These are phyloP conservation scores for Lipomyces chichibuensis DNA, from an alignment of 805 yeast genomes.

Conservation along the genomic window DNA sequence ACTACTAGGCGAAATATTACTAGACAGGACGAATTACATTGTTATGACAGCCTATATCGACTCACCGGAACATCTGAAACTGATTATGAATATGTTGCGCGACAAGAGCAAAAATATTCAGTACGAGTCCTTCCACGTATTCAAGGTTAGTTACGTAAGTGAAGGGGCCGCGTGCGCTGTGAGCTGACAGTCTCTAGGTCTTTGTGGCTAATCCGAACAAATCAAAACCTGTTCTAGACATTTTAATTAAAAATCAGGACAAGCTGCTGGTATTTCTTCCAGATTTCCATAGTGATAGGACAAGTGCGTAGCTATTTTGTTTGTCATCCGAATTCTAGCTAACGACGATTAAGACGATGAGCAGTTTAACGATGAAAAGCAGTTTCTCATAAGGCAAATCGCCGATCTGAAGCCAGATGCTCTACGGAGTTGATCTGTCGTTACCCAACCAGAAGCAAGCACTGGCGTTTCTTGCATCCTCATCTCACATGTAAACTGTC, in stretches of 20 bases:
- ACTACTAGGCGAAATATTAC: slow-evolving; percentile 69
- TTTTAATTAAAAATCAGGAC: slow-evolving; percentile 78
- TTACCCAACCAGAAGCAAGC: not conserved
- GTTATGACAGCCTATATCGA: slow-evolving; percentile 78
- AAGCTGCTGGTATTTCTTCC: slow-evolving; percentile 71
- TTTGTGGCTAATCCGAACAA: slow-evolving; percentile 96
- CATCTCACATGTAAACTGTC: not conserved
- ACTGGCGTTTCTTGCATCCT: not conserved
- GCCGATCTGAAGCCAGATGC: slow-evolving; percentile 42
- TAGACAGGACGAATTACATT: slow-evolving; percentile 68
- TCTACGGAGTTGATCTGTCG: slow-evolving; percentile 1
- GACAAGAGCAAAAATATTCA: slow-evolving; percentile 90
- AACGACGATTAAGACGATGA: slow-evolving; percentile 47
- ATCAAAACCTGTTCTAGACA: slow-evolving; percentile 75
- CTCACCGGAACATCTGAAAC: slow-evolving; percentile 78
- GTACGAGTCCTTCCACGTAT: slow-evolving; percentile 87
- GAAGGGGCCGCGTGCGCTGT: not conserved
- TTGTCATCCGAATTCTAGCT: not conserved
- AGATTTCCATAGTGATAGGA: slow-evolving; percentile 61
- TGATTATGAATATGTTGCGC: slow-evolving; percentile 81
- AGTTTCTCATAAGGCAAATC: slow-evolving; percentile 75
- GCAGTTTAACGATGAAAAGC: slow-evolving; percentile 74
- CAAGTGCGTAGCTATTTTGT: slow-evolving; percentile 36
- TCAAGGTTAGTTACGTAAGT: slow-evolving; percentile 56
- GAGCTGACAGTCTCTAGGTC: slow-evolving; percentile 40